Percentiles rank a stretch among this genome's conserved stretches.
These are phyloP conservation scores for Dalechampia spathulata DNA, from an alignment of 441 rosid genomes.

Conservation along the genomic window DNA sequence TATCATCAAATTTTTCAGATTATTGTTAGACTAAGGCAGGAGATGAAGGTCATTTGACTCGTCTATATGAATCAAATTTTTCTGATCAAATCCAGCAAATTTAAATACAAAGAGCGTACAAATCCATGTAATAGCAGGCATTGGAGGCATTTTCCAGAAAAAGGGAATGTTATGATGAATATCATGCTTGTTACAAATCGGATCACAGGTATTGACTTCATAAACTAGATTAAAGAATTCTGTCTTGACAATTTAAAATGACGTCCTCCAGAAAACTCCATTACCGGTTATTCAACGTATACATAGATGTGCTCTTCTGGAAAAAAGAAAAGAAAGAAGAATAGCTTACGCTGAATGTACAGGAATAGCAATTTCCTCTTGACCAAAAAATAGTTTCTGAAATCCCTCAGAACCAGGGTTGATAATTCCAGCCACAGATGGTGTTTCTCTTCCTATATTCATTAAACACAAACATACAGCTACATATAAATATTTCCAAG, in stretches of 20 bases:
- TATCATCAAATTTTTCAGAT: not conserved
- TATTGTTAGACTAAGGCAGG: not conserved
- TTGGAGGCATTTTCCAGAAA: no score
- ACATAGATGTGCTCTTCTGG: no score
- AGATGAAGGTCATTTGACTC: not conserved
- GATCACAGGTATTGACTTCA: no score
- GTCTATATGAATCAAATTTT: not conserved
- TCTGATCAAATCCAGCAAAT: no score
- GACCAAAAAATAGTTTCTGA: conserved; percentile 93
- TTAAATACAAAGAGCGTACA: no score
- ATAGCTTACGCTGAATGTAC: conserved; percentile 69
- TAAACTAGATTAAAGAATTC: no score
- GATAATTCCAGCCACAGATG: conserved; percentile 93
- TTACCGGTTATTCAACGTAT: no score
- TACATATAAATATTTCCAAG: not conserved
- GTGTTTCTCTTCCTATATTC: conserved; percentile 74
- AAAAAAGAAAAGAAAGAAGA: not conserved
- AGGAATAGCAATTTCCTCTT: conserved; percentile 95
- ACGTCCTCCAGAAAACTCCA: no score
- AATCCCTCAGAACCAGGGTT: conserved; percentile 95
- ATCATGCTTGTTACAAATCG: no score
- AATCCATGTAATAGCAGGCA: no score
- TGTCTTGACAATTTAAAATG: no score
- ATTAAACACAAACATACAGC: not conserved
- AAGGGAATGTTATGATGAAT: no score